A percentile compares a stretch with the other conserved stretches of the same genome.
These are phyloP conservation scores for Bothriochloa decipiens DNA, from an alignment of 176 grass and related monocot species.

Conservation along the genomic window DNA sequence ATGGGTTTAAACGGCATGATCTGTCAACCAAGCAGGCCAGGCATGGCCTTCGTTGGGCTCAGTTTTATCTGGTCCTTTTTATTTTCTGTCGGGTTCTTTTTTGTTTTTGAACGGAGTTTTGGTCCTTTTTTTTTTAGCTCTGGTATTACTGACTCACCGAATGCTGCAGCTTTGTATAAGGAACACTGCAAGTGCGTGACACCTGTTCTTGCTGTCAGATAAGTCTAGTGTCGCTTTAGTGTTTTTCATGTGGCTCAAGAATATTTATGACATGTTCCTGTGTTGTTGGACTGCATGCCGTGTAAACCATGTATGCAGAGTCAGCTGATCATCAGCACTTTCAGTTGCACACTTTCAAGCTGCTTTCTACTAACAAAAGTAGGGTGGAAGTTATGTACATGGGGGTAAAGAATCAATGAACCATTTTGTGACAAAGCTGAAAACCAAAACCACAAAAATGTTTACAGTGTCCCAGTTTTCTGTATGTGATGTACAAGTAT, in stretches of 20 bases:
- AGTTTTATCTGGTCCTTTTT: not conserved
- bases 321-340: not conserved
- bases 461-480: constrained; percentile 21
- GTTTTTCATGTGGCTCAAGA: not conserved
- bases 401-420: constrained; percentile 22
- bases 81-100: not conserved
- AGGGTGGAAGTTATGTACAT: constrained; percentile 41
- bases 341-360: constrained; percentile 14
- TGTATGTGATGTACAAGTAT: constrained; percentile 18
- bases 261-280: not conserved
- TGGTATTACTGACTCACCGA: not conserved
- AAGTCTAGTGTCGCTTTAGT: not conserved
- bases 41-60: not conserved
- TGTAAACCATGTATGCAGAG: not conserved
- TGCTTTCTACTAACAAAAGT: constrained; percentile 24
- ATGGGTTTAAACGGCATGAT: too few relatives aligned
- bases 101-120: not conserved
- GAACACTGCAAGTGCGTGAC: not conserved
- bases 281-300: not conserved
- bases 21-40: not conserved
- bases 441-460: constrained; percentile 21
- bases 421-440: constrained; percentile 18
- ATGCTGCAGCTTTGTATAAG: not conserved
- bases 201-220: not conserved
- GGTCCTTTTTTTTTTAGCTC: not conserved